These are phyloP conservation scores for Ailanthus altissimus DNA, from an alignment of 345 rosid genomes.

Conservation along the genomic window DNA sequence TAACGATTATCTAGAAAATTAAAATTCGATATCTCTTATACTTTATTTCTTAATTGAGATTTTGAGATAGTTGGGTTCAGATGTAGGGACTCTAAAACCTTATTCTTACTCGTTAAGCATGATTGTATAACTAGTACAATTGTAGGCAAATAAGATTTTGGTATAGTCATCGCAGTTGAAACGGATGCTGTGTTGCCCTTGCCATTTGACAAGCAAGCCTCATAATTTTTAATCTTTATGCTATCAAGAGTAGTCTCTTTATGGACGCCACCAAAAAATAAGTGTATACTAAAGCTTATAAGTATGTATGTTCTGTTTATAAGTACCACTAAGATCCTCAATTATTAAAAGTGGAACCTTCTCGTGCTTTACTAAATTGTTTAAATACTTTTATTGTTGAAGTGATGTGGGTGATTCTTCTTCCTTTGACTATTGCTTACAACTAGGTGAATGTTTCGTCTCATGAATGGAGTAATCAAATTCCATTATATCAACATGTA, in stretches of 20 bases:
- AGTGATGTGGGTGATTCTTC: constrained; percentile 56
- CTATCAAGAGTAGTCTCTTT: constrained; percentile 43
- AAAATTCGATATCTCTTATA: constrained; percentile 82
- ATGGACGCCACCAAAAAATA: constrained; percentile 43
- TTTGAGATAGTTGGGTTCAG: constrained; percentile 68
- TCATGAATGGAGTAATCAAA: constrained; percentile 48
- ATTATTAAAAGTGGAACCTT: constrained; percentile 43
- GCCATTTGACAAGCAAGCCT: constrained; percentile 33
- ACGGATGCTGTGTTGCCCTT: constrained; percentile 34
- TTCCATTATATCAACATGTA: constrained; percentile 71
- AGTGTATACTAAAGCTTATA: constrained; percentile 63
- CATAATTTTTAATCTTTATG: constrained; percentile 45
- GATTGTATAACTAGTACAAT: constrained; percentile 67
- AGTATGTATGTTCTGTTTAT: constrained; percentile 69
- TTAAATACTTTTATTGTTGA: constrained; percentile 63
- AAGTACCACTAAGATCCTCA: constrained; percentile 54
- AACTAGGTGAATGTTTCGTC: constrained; percentile 33
- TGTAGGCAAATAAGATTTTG: constrained; percentile 60
- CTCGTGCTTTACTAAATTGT: constrained; percentile 65
- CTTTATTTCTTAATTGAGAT: constrained; percentile 66
- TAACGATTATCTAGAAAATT: constrained; percentile 72
- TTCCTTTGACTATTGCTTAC: constrained; percentile 46
- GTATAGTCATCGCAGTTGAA: constrained; percentile 38
- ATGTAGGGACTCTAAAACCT: constrained; percentile 70
- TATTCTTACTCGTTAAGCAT: constrained; percentile 62